A percentile compares a stretch with the other conserved stretches of the same genome.
These are phyloP conservation scores for Penicillium sp. DNA, from an alignment of 2,329 filamentous ascomycete species.

Conservation along the genomic window DNA sequence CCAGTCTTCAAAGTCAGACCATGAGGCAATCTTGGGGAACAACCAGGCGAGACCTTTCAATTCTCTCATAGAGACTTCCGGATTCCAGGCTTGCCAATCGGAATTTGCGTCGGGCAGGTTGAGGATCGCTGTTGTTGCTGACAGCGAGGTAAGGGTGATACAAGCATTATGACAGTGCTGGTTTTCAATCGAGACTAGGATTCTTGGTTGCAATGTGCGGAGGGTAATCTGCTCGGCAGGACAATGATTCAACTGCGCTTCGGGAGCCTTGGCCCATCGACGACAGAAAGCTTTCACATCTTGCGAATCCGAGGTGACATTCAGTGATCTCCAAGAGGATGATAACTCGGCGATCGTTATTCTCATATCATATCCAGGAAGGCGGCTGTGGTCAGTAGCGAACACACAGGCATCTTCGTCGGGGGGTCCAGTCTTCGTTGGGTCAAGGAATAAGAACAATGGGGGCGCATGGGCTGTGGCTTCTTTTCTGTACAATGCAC, in stretches of 20 bases:
- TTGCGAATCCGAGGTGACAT: slow-evolving; percentile 14
- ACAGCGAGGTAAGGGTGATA: slow-evolving; percentile 31
- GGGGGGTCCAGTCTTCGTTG: slow-evolving; percentile 48
- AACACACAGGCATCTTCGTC: slow-evolving; percentile 58
- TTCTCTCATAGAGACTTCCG: slow-evolving; percentile 25
- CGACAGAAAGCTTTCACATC: slow-evolving; percentile 32
- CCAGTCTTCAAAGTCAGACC: slow-evolving; percentile 32
- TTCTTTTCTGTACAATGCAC: slow-evolving; percentile 53
- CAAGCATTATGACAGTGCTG: slow-evolving; percentile 33
- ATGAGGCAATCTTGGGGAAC: slow-evolving; percentile 27
- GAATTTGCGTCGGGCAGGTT: slow-evolving; percentile 16
- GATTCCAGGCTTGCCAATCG: slow-evolving; percentile 29
- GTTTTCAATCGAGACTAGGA: slow-evolving; percentile 13
- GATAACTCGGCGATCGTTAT: slow-evolving; percentile 48
- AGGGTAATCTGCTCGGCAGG: slow-evolving; percentile 20
- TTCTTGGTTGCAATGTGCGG: slow-evolving; percentile 17
- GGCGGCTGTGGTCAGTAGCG: slow-evolving; percentile 47
- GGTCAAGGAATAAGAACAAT: slow-evolving; percentile 60
- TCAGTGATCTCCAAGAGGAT: slow-evolving; percentile 45
- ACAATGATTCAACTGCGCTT: slow-evolving; percentile 22
- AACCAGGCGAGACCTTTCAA: slow-evolving; percentile 34
- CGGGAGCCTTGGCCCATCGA: slow-evolving; percentile 25
- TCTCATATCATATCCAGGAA: slow-evolving; percentile 49
- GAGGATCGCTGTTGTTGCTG: slow-evolving; percentile 16
- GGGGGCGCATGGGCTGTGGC: slow-evolving; percentile 17